A percentile compares a stretch with the other conserved stretches of the same genome.
Conservation (phyloP, 2,329 filamentous ascomycete genomes). For the Phyllosticta ampelicida region DNA sequence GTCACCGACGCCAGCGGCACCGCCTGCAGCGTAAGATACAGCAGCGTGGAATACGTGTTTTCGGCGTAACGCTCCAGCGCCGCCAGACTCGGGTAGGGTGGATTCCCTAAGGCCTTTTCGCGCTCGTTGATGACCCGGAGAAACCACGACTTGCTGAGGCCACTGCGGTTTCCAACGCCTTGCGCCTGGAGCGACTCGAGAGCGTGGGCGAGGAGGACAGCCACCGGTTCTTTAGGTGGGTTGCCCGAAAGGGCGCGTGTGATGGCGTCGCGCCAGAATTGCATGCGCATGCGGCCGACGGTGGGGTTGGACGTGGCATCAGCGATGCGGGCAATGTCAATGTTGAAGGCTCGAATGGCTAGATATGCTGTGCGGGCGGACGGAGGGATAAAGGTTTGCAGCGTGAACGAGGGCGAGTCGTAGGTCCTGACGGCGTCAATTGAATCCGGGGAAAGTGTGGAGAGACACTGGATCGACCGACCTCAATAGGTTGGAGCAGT, state of each 20-base stretch:
- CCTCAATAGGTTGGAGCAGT: constrained; percentile 50
- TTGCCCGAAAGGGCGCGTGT: constrained; percentile 63
- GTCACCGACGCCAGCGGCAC: constrained; percentile 72
- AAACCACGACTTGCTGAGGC: constrained; percentile 46
- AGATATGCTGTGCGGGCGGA: constrained; percentile 73
- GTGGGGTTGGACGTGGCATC: constrained; percentile 82
- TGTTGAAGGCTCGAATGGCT: constrained; percentile 82
- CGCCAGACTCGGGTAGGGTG: constrained; percentile 63
- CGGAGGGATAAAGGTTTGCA: constrained; percentile 72
- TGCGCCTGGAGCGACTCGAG: constrained; percentile 46
- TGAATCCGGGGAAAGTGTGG: not conserved
- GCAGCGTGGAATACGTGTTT: constrained; percentile 84
- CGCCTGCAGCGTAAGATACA: constrained; percentile 76
- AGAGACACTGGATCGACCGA: constrained; percentile 18
- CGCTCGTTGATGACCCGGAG: constrained; percentile 67
- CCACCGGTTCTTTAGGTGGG: constrained; percentile 85
- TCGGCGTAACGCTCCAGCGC: constrained; percentile 82
- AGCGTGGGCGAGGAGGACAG: constrained; percentile 67
- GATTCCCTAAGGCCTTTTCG: constrained; percentile 72
- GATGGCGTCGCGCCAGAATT: constrained; percentile 88
- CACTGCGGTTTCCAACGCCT: constrained; percentile 36
- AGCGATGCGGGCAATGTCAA: constrained; percentile 81
- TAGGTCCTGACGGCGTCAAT: constrained; percentile 50
- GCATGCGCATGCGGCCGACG: constrained; percentile 78
- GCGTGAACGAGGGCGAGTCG: constrained; percentile 78